Base-by-base conservation (phyloP, 805 yeast species). In the Candida wancherniae region DNA sequence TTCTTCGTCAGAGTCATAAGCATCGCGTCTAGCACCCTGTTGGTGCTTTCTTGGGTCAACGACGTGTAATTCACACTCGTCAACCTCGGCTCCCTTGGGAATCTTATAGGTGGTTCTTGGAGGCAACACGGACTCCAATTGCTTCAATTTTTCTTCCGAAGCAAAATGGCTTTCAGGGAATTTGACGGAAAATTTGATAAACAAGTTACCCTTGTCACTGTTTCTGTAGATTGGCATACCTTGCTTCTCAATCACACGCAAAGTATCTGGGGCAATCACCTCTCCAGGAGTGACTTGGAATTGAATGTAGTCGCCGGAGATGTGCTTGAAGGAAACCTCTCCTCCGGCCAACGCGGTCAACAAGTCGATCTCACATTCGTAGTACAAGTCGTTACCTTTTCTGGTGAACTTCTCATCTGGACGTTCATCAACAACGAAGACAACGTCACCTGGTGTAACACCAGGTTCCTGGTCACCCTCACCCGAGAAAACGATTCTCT, bases 391-490 rank as follows among this genome's bases (percentile, higher is more conserved):
- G 57, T 85, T 82, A 46, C 87, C 95, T 58, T 81, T 75, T 76
- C 99, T 85, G 48, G 76, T 75, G 71, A 86, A 92, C 37, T 69
- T 57, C 26, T 73, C 76, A 61, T 92, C 94, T 42, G 86, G 84
- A 69, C 82, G 85, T 71, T 90, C 95, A 42, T 84, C 90, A 44
- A 92, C 75, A 22, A 87, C 83, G 45, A 92, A 87, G 39, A 92
- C 73, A 43, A 92, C 97, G 61, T 92, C 98, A 60, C 99, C 99
- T 18, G 98, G 95, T 39, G 87, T 77, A 37, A 85, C 73, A 58
- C 83, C 87, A 40, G 97, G 97, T 45, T 83, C 92, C 64, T 90
- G 96, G 64, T 92, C 98, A 53, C 97, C 97, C 69, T 90, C 97
- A 46, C 97, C 97, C 48, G 77, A 71, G 69, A 90, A 92, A 5